Conservation (phyloP, 352 stramenopile genomes). For the Phytopythium montanum region DNA sequence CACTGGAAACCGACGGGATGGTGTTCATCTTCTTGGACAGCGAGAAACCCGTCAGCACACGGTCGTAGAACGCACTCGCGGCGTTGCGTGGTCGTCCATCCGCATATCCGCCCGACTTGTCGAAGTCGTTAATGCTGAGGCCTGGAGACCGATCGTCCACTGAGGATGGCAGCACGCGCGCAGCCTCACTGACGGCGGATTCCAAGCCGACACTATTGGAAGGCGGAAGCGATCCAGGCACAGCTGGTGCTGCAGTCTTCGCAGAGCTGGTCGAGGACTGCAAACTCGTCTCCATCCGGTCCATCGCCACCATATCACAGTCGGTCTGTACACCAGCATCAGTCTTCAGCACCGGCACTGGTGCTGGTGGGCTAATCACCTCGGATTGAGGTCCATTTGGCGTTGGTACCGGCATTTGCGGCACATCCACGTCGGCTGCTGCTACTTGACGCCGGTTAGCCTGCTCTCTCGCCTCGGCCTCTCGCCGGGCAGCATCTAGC, state of each 20-base stretch:
- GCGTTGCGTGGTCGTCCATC: neutral
- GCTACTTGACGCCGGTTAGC: slow-evolving; percentile 3
- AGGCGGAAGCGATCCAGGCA: neutral
- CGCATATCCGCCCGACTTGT: slow-evolving; percentile 22
- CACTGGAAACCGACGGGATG: neutral
- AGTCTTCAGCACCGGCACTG: neutral
- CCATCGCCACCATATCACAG: slow-evolving; percentile 1
- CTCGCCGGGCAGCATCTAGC: slow-evolving; percentile 1
- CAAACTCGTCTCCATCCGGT: slow-evolving; percentile 1
- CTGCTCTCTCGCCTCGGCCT: slow-evolving; percentile 14
- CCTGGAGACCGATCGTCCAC: slow-evolving; percentile 16
- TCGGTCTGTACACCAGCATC: slow-evolving; percentile 5
- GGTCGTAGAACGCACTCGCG: slow-evolving; percentile 3
- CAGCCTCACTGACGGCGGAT: neutral
- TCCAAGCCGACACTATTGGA: too few relatives aligned
- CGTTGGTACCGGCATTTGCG: neutral
- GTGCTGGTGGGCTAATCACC: neutral
- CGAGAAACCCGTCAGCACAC: neutral
- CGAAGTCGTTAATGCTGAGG: slow-evolving; percentile 40
- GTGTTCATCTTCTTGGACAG: slow-evolving; percentile 1
- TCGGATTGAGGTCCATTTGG: neutral
- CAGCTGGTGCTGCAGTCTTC: neutral
- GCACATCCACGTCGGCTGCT: slow-evolving; percentile 7
- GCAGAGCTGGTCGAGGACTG: neutral
- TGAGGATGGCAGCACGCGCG: neutral